Conservation (phyloP, 1,139 yeast genomes). For the Saccharomyces uvarum region DNA sequence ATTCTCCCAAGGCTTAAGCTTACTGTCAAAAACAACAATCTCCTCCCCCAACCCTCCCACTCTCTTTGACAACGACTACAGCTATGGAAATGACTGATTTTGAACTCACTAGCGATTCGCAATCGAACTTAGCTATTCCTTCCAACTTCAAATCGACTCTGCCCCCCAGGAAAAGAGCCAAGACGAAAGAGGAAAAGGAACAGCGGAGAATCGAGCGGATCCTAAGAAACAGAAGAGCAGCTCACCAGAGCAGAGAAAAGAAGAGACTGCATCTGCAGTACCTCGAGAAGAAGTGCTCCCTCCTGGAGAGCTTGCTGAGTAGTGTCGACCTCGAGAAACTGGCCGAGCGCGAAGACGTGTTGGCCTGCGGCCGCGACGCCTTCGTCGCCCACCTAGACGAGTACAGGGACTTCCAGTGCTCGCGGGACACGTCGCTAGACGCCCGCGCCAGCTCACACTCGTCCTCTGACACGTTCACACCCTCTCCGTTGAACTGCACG, state of each 20-base stretch:
- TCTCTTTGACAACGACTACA: neutral
- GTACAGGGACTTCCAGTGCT: constrained; percentile 1
- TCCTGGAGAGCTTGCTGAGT: constrained; percentile 27
- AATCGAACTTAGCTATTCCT: constrained; percentile 25
- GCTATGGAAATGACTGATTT: neutral
- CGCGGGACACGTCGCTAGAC: neutral
- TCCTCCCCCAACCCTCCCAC: neutral
- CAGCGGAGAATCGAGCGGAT: constrained; percentile 91
- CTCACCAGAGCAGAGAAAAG: constrained; percentile 94
- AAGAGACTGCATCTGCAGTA: constrained; percentile 87
- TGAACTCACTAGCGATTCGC: neutral
- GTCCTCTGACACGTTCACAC: neutral
- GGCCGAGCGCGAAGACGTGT: constrained; percentile 4
- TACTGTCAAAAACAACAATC: neutral
- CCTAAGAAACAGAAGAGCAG: constrained; percentile 89
- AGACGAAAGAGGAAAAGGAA: constrained; percentile 93
- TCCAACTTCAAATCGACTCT: constrained; percentile 40
- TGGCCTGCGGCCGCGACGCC: neutral
- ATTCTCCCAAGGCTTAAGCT: neutral
- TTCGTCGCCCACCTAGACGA: neutral
- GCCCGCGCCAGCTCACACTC: neutral
- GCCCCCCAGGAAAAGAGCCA: constrained; percentile 94
- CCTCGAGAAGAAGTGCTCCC: constrained; percentile 44
- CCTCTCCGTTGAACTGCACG: neutral
- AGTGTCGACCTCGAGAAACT: constrained; percentile 18